Evolutionary conservation across 768 basidiomycete genomes (phyloP), one percentile per base, ranked within the genome.

Genomic region (Phaffia tasmanica): DNA sequence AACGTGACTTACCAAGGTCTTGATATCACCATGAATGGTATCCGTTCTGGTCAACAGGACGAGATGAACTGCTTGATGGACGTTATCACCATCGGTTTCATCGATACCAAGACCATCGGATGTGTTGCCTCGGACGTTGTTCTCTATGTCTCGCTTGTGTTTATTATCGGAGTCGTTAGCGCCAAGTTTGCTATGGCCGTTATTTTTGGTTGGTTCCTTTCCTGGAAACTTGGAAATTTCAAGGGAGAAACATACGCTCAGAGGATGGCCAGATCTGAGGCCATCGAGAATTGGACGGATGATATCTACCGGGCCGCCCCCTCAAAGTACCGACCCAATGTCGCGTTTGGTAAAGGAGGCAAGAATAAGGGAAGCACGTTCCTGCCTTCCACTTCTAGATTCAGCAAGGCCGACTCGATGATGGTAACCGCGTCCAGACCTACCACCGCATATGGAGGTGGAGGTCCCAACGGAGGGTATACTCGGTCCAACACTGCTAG

Each of bases 151-250:
- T 97, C 94, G 57, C 85, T 98, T 72, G 83, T 91, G 71, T 95
- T 98, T 82, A 98, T 99, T 75, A 86, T 94, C 70, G 94, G 94
- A 68, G 94, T 98, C 69, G 94, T 98, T 70, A 81, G 83, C 63
- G 91, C 95, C 75, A 88, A 91, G 47, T 99, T 98, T 79, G 80
- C 83, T 71, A 94, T 98, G 91, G 95, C 95, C 57, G 88, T 95
- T 74, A 81, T 94, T 75, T 99, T 98, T 77, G 82, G 88, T 29
- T 99, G 95, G 95, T 98, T 97, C 82, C 87, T 89, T 76, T 90
- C 88, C n/a, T 91, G 88, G 86, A 85, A 85, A 73, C 81, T 99
- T 51, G 95, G 95, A 57, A 87, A 88, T 70, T 98, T 94, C 81
- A 86, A 87, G 69, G 82, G 83, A 49, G 95, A 99, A 78, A 89